Conservation (phyloP, 2,329 filamentous ascomycete species). For the Diaporthe eres region DNA sequence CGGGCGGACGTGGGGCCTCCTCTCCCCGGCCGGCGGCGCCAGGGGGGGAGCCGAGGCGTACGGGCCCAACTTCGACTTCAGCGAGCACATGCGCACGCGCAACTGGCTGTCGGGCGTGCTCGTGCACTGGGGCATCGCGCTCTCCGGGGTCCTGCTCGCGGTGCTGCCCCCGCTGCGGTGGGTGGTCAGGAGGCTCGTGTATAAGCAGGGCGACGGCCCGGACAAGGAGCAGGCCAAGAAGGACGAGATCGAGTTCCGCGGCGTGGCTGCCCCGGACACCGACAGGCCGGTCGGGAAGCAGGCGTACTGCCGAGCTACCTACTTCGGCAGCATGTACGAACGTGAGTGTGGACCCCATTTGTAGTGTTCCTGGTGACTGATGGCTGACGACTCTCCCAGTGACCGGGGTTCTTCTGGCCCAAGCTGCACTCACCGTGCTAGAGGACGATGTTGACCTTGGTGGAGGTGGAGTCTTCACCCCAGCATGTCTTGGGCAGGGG, state of each 20-base stretch:
- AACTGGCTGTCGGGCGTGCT: constrained; percentile 65
- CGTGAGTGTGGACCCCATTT: constrained; percentile 59
- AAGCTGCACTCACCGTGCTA: constrained; percentile 76
- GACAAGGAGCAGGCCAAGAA: constrained; percentile 66
- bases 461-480: constrained; percentile 77
- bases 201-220: constrained; percentile 69
- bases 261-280: constrained; percentile 73
- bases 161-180: constrained; percentile 61
- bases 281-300: constrained; percentile 56
- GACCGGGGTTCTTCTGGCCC: constrained; percentile 73
- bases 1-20: constrained; percentile 74
- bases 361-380: constrained; percentile 2
- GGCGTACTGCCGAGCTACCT: constrained; percentile 69
- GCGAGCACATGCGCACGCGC: constrained; percentile 66
- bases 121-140: constrained; percentile 63
- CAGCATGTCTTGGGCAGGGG: constrained; percentile 77
- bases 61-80: constrained; percentile 73
- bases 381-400: constrained; percentile 58
- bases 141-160: constrained; percentile 60
- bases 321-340: constrained; percentile 75
- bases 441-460: constrained; percentile 72
- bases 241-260: constrained; percentile 75
- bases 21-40: constrained; percentile 56
- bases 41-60: constrained; percentile 64
- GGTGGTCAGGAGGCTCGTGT: constrained; percentile 60